Evolutionary conservation across 495 filamentous ascomycete genomes (phyloP).

Genomic region (Corynascus novoguineensis): DNA sequence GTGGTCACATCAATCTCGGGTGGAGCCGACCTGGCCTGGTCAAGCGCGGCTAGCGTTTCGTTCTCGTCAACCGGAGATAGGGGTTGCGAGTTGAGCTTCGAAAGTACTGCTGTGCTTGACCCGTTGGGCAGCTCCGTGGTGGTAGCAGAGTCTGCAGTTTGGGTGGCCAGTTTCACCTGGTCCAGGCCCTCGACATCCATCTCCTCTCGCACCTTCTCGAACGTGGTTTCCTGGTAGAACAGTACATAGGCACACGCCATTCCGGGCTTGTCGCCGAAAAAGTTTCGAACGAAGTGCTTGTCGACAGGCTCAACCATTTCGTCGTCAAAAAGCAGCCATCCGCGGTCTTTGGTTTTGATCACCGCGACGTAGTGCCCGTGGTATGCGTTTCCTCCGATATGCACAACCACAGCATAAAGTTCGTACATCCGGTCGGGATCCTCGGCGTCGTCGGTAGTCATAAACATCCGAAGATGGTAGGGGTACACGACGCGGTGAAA

Average conservation of each 20-base stretch:
- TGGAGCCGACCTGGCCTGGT: constrained; percentile 59
- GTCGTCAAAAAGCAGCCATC: constrained; percentile 95
- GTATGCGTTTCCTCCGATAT: constrained; percentile 96
- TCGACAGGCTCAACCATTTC: constrained; percentile 98
- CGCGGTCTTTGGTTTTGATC: constrained; percentile 93
- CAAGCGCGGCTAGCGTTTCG: constrained; percentile 49
- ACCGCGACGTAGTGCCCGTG: constrained; percentile 97
- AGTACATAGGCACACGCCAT: constrained; percentile 94
- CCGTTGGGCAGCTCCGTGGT: constrained; percentile 39
- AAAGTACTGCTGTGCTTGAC: constrained; percentile 24
- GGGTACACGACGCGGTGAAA: constrained; percentile 97
- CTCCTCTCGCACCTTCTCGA: constrained; percentile 74
- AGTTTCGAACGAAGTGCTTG: constrained; percentile 93
- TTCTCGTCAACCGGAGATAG: constrained; percentile 42
- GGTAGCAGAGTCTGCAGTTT: constrained; percentile 50
- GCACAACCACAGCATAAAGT: constrained; percentile 95
- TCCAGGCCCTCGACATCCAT: constrained; percentile 78
- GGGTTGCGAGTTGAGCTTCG: constrained; percentile 40
- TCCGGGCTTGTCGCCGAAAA: constrained; percentile 89
- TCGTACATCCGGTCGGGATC: constrained; percentile 95
- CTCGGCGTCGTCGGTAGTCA: constrained; percentile 94
- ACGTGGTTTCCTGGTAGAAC: constrained; percentile 95
- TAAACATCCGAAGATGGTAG: constrained; percentile 93
- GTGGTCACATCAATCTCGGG: constrained; percentile 19
- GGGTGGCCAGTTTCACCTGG: constrained; percentile 51